Conservation (phyloP, 148 eudicot species). For the Vaccinium myrtillus region DNA sequence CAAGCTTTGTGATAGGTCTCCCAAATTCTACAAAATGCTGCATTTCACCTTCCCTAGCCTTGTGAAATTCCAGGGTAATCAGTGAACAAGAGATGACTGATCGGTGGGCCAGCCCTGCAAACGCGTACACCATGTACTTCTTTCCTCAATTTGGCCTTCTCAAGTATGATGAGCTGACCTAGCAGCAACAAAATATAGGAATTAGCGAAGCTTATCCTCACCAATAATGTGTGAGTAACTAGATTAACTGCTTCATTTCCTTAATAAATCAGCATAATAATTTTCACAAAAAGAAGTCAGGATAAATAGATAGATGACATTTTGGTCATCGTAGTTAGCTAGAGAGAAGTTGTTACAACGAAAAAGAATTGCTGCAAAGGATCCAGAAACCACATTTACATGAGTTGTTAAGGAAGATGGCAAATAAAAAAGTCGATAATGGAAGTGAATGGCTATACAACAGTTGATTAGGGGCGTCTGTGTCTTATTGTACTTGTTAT, state of each 20-base stretch:
- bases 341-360: too few relatives aligned
- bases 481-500: neutral
- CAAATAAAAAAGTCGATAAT: neutral
- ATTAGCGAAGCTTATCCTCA: neutral
- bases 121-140: neutral
- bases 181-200: neutral
- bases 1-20: neutral
- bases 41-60: neutral
- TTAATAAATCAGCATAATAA: neutral
- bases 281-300: neutral
- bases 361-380: neutral
- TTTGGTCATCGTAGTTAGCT: neutral
- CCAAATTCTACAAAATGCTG: neutral
- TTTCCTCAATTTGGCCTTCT: neutral
- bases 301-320: neutral
- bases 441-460: neutral
- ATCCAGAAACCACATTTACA: neutral
- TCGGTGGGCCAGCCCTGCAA: neutral
- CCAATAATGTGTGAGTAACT: neutral
- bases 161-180: neutral
- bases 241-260: neutral
- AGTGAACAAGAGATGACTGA: neutral
- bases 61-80: neutral
- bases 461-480: neutral
- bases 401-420: neutral